Evolutionary conservation across 1,284 basidiomycete genomes (phyloP).

Genomic region (Puccinia polysora): DNA sequence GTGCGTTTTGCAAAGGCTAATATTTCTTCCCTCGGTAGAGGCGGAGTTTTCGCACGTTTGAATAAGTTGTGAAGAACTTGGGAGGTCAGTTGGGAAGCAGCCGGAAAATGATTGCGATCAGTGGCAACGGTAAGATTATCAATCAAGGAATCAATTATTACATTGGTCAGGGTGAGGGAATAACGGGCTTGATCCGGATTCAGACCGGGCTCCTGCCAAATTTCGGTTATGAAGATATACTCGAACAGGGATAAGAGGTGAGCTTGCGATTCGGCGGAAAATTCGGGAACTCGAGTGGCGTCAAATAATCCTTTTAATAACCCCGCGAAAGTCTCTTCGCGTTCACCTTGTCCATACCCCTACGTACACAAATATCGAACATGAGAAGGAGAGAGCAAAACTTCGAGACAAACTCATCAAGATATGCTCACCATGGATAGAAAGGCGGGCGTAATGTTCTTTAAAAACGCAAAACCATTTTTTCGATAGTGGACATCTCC

Average conservation of each 20-base stretch:
- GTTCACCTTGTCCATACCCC: constrained; percentile 69
- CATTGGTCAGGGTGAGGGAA: constrained; percentile 63
- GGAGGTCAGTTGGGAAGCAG: constrained; percentile 62
- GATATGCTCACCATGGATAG: constrained; percentile 40
- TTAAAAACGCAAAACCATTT: constrained; percentile 41
- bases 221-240: constrained; percentile 61
- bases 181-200: constrained; percentile 60
- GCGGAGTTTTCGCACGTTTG: constrained; percentile 55
- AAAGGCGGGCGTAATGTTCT: constrained; percentile 42
- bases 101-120: constrained; percentile 50
- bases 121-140: constrained; percentile 61
- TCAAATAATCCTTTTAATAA: constrained; percentile 75
- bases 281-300: constrained; percentile 66
- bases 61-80: constrained; percentile 68
- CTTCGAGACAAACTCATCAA: too few species aligned
- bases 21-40: constrained; percentile 48
- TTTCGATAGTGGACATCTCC: constrained; percentile 55
- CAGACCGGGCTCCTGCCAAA: constrained; percentile 56
- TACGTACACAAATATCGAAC: constrained; percentile 51
- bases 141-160: constrained; percentile 72
- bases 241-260: constrained; percentile 66
- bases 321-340: constrained; percentile 67
- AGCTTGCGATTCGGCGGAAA: constrained; percentile 65
- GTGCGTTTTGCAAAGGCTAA: constrained; percentile 55
- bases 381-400: too few species aligned